These are phyloP conservation scores for Sarcodon aspratus DNA, from an alignment of 768 basidiomycete genomes.

Conservation along the genomic window DNA sequence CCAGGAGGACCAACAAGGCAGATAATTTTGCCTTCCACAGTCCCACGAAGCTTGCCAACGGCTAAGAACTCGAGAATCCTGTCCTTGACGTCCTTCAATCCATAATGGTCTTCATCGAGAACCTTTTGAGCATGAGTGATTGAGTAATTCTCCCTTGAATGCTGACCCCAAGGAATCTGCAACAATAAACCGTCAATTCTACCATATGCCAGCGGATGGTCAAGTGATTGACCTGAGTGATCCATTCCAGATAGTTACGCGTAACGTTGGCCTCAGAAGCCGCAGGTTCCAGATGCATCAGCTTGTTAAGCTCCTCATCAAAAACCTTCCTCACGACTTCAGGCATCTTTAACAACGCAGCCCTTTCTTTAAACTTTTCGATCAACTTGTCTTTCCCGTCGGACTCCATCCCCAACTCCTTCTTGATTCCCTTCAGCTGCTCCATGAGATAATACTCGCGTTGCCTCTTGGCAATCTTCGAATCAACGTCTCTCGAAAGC, in stretches of 20 bases:
- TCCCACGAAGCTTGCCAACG: constrained; percentile 89
- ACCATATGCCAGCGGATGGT: background rate
- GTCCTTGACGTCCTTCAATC: constrained; percentile 83
- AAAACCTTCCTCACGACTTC: constrained; percentile 86
- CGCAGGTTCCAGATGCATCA: constrained; percentile 81
- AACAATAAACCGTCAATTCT: background rate
- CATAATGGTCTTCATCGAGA: constrained; percentile 93
- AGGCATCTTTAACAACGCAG: constrained; percentile 76
- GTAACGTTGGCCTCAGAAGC: constrained; percentile 92
- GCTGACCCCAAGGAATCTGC: constrained; percentile 93
- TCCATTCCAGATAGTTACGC: constrained; percentile 89
- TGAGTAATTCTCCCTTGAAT: constrained; percentile 88
- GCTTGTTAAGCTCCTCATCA: constrained; percentile 89
- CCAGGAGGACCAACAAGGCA: constrained; percentile 95
- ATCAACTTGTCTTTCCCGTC: constrained; percentile 93
- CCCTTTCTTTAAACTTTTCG: constrained; percentile 85
- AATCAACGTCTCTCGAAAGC: constrained; percentile 86
- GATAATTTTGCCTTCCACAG: constrained; percentile 95
- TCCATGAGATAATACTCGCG: constrained; percentile 96
- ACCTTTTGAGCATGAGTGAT: constrained; percentile 73
- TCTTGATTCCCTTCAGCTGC: constrained; percentile 93
- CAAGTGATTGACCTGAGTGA: constrained; percentile 49
- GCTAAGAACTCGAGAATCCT: constrained; percentile 94
- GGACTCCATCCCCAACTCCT: constrained; percentile 89
- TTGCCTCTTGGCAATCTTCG: constrained; percentile 90